These are phyloP conservation scores for Phytophthora vignae DNA, from an alignment of 352 stramenopile genomes.

Conservation along the genomic window DNA sequence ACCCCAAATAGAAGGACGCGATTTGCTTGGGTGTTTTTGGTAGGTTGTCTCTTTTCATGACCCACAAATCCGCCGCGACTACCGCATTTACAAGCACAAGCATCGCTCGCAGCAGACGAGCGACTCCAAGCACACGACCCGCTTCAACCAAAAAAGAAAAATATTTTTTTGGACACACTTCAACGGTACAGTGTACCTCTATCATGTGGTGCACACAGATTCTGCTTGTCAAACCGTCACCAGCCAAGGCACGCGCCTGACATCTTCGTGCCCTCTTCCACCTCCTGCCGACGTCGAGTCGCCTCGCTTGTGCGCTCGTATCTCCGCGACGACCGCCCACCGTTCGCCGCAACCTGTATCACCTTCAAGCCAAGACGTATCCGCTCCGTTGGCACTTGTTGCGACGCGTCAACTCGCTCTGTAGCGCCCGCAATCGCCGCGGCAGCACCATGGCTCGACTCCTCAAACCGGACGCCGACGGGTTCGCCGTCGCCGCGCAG, in stretches of 20 bases:
- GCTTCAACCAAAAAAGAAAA: neutral
- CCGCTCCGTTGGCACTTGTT: slow-evolving; percentile 4
- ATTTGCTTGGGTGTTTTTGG: too few species aligned
- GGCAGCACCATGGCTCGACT: slow-evolving; percentile 51
- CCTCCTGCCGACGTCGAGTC: too few species aligned
- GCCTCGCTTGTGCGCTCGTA: slow-evolving; percentile 3
- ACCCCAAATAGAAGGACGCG: too few species aligned
- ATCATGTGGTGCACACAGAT: slow-evolving; percentile 4
- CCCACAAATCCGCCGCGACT: neutral
- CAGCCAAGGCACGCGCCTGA: slow-evolving; percentile 5
- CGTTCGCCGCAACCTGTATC: slow-evolving; percentile 8
- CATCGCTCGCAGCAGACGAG: neutral
- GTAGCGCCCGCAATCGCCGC: slow-evolving; percentile 15
- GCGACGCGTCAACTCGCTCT: slow-evolving; percentile 21
- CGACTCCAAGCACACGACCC: neutral
- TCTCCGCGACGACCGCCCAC: neutral
- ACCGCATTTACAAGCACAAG: neutral
- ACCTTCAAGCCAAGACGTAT: slow-evolving; percentile 29
- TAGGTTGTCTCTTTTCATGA: neutral
- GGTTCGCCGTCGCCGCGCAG: slow-evolving; percentile 60
- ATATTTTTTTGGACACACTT: neutral
- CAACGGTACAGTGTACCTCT: slow-evolving; percentile 8
- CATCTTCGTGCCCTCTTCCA: slow-evolving; percentile 11
- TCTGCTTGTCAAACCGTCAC: slow-evolving; percentile 1
- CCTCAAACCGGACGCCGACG: slow-evolving; percentile 52